Evolutionary conservation across 495 filamentous ascomycete species (phyloP).

Genomic region (Astrothelium macrocarpum): DNA sequence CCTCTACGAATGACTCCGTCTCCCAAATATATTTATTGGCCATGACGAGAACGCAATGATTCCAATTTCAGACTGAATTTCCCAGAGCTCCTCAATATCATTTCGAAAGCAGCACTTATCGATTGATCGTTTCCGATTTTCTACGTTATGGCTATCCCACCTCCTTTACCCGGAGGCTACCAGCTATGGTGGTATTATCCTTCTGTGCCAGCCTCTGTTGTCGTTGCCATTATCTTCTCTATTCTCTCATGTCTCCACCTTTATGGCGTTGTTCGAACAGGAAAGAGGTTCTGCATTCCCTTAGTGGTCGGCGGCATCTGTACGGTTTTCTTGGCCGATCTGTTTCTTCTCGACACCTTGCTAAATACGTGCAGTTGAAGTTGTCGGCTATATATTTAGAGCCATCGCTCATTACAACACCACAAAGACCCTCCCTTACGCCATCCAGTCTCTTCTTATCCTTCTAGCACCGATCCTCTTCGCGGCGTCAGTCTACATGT

Average conservation of each 20-base stretch:
- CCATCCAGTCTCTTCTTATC: conserved; percentile 24
- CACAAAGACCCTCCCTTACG: conserved; percentile 22
- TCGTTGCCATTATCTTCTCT: conserved; percentile 43
- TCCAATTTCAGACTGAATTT: too few species aligned
- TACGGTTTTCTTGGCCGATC: conserved; percentile 34
- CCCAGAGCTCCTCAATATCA: too few species aligned
- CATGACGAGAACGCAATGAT: too few species aligned
- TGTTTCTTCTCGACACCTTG: not conserved
- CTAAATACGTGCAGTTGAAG: conserved; percentile 32
- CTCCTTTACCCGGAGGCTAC: conserved; percentile 12
- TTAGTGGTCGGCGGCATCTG: conserved; percentile 47
- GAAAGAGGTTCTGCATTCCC: conserved; percentile 46
- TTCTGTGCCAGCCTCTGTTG: conserved; percentile 38
- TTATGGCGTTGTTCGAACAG: conserved; percentile 36
- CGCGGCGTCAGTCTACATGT: conserved; percentile 20
- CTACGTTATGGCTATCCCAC: not conserved
- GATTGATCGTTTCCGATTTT: too few species aligned
- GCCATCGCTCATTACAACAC: conserved; percentile 17
- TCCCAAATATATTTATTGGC: too few species aligned
- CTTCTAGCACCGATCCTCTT: conserved; percentile 21
- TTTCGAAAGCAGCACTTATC: too few species aligned
- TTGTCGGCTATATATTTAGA: conserved; percentile 38
- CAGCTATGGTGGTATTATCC: conserved; percentile 42
- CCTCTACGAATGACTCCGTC: too few species aligned
- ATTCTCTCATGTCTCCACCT: conserved; percentile 36